Conservation (phyloP, 106 monocot species). For the Dendrobium nobile region DNA sequence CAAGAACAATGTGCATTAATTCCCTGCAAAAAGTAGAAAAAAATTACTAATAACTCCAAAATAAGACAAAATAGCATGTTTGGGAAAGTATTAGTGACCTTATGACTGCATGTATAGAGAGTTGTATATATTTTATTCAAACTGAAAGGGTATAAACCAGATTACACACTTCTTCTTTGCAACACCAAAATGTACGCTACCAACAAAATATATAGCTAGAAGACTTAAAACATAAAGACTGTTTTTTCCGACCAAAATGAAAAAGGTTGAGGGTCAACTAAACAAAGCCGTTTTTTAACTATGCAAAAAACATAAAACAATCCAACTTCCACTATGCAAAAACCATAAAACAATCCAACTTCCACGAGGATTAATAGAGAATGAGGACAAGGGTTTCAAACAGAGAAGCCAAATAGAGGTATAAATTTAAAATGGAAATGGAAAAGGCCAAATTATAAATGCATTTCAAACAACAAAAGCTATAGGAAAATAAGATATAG, state of each 20-base stretch:
- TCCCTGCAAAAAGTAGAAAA: constrained; percentile 49
- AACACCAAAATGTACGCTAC: neutral
- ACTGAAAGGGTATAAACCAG: neutral
- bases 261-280: too few relatives aligned
- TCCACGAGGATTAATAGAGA: neutral
- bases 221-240: neutral
- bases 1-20: constrained; percentile 94
- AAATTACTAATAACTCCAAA: neutral
- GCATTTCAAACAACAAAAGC: neutral
- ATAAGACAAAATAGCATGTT: neutral
- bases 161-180: neutral
- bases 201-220: neutral
- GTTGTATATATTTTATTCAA: neutral
- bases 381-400: neutral
- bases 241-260: too few relatives aligned
- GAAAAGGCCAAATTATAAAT: neutral
- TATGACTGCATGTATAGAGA: neutral
- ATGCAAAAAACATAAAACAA: neutral
- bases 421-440: neutral
- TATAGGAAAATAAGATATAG: neutral
- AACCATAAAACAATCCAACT: too few relatives aligned
- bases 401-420: too few relatives aligned
- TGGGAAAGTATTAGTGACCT: neutral
- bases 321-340: too few relatives aligned
- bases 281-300: too few relatives aligned